Evolutionary conservation across 805 yeast genomes (phyloP), one percentile per base, ranked within the genome.

Genomic region (Yamadazyma tumulicola): DNA sequence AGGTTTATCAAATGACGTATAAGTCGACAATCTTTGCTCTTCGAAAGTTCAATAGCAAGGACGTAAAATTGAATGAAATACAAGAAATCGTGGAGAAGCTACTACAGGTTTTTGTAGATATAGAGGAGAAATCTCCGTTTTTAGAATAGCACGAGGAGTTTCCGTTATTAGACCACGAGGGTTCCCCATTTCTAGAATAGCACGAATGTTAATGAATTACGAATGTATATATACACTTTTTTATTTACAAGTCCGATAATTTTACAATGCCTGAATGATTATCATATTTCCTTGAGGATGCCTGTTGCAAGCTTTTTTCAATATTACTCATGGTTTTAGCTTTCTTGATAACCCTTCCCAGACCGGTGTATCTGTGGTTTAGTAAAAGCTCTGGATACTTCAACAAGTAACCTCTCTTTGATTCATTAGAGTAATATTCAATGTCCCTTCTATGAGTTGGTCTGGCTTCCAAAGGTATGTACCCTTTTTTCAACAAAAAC

Each of bases 391-490:
- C 51, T 7, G 54, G 52, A 45, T 66, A 61, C 34, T 64, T 49
- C 48, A 63, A 59, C 41, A 88, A 61, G 54, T 86, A 91, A 6
- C 98, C 98, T 46, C 87, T 74, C 52, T 77, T 78, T 23, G 69
- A 78, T 2, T 74, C 72, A 54, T 78, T 73, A 31, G 87, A 76
- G 64, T 93, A 91, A 59, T 71, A 86, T 38, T 77, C 77, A 37
- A 91, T 79, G 52, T 83, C 87, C 60, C 85, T 82, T 61, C 85
- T 77, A 48, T 76, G 79, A 6, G 81, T 82, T 10, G 98, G 98
- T 59, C 88, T 77, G 1, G 97, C 88, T 34, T 76, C 79, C 45
- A 86, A 57, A 29, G 97, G 97, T 11, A 89, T 57, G 45, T 87
- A 77, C 12, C 94, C 95, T 52, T 78, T 80, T 49, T 73, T 82